Percentiles rank a stretch among this genome's conserved stretches.
Conservation (phyloP, 2,329 filamentous ascomycete species). For the Trichocomaceae sp. region DNA sequence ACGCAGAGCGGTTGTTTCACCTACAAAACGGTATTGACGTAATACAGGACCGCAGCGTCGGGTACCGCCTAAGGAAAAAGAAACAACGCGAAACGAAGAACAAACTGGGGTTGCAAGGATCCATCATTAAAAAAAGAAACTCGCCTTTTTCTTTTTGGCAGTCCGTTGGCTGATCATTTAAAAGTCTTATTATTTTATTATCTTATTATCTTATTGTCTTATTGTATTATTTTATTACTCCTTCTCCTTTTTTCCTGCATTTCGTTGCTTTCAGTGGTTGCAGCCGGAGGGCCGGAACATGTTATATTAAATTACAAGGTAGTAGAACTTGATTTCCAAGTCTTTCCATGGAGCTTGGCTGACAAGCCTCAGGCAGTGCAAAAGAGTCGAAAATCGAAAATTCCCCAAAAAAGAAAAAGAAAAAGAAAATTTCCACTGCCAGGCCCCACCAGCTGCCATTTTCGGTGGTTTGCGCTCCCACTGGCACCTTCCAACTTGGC, state of each 20-base stretch:
- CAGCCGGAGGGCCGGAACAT: background rate
- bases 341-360: background rate
- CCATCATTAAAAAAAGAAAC: background rate
- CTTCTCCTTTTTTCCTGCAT: background rate
- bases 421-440: background rate
- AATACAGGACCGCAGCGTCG: slow-evolving; percentile 12
- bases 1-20: background rate
- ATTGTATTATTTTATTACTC: background rate
- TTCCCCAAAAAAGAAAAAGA: background rate
- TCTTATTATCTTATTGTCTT: background rate
- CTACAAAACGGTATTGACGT: slow-evolving; percentile 8
- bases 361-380: slow-evolving; percentile 2
- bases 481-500: background rate
- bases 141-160: background rate
- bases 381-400: background rate
- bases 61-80: background rate
- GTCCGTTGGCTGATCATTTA: background rate
- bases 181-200: background rate
- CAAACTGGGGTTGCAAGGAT: slow-evolving; percentile 4
- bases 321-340: background rate
- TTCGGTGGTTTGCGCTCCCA: background rate
- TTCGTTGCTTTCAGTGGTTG: background rate
- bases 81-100: background rate
- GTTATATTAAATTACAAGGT: background rate
- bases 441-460: slow-evolving; percentile 1